phyloP scores from a whole-genome alignment of 148 eudicot species.

The Chenopodium suecicum region DNA sequence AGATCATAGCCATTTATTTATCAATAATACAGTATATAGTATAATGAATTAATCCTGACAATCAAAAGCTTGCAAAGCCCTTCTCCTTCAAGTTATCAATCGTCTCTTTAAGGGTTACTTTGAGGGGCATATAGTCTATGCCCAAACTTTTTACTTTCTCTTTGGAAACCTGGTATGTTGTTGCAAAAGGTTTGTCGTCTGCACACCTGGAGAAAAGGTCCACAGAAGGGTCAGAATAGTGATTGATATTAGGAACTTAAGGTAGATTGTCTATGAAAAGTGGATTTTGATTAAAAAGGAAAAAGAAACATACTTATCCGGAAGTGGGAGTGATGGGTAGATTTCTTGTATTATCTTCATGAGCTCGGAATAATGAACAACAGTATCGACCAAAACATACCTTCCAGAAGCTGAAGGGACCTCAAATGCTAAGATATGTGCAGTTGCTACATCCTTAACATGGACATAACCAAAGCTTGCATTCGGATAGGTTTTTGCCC shows the following conservation, averaged over 20 bases:
- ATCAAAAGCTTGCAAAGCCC: slow-evolving; percentile 23
- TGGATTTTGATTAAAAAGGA: background rate
- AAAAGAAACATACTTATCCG: slow-evolving; percentile 21
- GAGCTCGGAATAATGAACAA: slow-evolving; percentile 20
- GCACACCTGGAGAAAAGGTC: slow-evolving; percentile 43
- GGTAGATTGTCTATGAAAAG: no score
- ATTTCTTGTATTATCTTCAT: slow-evolving; percentile 22
- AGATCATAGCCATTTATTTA: no score
- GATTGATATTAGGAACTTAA: no score
- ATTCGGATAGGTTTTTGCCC: no score
- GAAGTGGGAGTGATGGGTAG: slow-evolving; percentile 24
- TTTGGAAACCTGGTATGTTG: slow-evolving; percentile 27
- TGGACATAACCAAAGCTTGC: background rate
- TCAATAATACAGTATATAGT: no score
- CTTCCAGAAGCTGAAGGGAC: slow-evolving; percentile 38
- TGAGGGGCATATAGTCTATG: slow-evolving; percentile 41
- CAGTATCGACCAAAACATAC: slow-evolving; percentile 23
- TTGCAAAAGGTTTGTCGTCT: slow-evolving; percentile 47
- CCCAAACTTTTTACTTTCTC: slow-evolving; percentile 41
- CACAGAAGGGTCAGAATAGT: background rate
- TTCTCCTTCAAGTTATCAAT: slow-evolving; percentile 65
- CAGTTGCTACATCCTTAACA: slow-evolving; percentile 33
- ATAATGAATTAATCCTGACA: no score
- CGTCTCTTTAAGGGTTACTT: slow-evolving; percentile 47
- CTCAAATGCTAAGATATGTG: slow-evolving; percentile 40